Evolutionary conservation across 192 early-diverging fungal species (phyloP), one percentile per base, ranked within the genome.

Genomic region (Entomortierella lignicola): DNA sequence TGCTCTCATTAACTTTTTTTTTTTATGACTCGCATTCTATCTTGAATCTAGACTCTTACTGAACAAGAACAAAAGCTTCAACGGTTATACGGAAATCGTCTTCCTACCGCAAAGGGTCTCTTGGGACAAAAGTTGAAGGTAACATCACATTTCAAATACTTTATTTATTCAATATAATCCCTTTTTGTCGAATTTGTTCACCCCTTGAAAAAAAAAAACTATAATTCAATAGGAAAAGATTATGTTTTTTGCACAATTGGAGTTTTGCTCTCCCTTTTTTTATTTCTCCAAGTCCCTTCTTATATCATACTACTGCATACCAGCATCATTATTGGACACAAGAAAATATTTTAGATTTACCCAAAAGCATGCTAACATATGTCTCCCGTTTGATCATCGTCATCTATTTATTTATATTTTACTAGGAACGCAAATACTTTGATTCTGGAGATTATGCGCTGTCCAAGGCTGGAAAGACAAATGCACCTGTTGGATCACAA

Each of bases 391-490:
- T 42, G 13, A 10, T 13, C 39, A 42, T 42, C 39, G 6, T 13
- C 13, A 42, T 42, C 39, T 42, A 42, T 42, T 13, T 42, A 13
- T 42, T 13, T 42, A 13, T 42, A 6, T 42, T 6, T 13, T 42
- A 10, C 39, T 62, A 91, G 89, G 96, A 98, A 74, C 93, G 98
- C 71, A 98, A 98, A 69, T 99, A 96, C 83, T 99, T 99, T 92
- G 98, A 99, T 82, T 98, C 96, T 55, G 98, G 98, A 25, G 98
- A 99, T 84, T 99, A 99, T 83, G 98, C 96, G 12, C 65, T 99
- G 69, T 92, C 90, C 41, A 95, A 99, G 87, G 98, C 96, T 20
- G 98, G 98, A 42, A 96, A 96, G 81, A 89, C 88, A 27, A 82
- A 72, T 6, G 87, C 88, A 7, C 86, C 91, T 6, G 92, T 94